These are phyloP conservation scores for Starmera caribaea DNA, from an alignment of 805 yeast genomes.

Conservation along the genomic window DNA sequence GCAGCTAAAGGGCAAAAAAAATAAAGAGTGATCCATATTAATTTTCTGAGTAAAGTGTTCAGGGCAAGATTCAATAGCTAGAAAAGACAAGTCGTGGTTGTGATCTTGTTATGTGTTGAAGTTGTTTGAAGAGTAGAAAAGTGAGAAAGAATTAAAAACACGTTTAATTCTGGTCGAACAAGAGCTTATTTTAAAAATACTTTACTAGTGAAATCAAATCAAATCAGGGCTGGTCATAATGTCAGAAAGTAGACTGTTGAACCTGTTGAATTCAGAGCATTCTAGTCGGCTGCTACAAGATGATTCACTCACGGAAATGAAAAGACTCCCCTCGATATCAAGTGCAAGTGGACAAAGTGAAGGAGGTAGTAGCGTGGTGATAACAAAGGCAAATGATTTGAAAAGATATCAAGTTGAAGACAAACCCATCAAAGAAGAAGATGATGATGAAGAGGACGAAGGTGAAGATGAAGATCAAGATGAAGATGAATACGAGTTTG, in stretches of 20 bases:
- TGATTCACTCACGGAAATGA: conserved; percentile 12
- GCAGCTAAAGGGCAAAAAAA: no score
- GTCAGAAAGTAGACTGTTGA: conserved; percentile 12
- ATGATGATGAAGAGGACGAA: conserved; percentile 4
- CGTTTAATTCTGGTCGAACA: no score
- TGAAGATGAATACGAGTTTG: conserved; percentile 27
- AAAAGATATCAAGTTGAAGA: conserved; percentile 1
- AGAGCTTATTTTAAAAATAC: no score
- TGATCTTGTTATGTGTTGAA: no score
- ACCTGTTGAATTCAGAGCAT: conserved; percentile 9
- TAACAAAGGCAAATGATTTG: background rate
- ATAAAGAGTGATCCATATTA: no score
- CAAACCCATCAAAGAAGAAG: background rate
- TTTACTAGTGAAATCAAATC: no score
- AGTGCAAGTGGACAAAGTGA: conserved; percentile 12
- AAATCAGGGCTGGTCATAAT: conserved; percentile 3
- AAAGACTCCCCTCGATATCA: conserved; percentile 11
- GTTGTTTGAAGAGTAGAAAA: no score
- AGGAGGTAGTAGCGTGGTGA: conserved; percentile 12
- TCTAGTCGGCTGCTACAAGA: conserved; percentile 12
- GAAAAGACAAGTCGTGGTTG: no score
- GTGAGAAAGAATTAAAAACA: no score
- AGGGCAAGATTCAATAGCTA: no score
- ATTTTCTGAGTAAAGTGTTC: no score
- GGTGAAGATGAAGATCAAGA: conserved; percentile 14